Percentiles rank a stretch among this genome's conserved stretches.
Conservation (phyloP, 176 grass and related monocot genomes). For the Juncus inflexus region DNA sequence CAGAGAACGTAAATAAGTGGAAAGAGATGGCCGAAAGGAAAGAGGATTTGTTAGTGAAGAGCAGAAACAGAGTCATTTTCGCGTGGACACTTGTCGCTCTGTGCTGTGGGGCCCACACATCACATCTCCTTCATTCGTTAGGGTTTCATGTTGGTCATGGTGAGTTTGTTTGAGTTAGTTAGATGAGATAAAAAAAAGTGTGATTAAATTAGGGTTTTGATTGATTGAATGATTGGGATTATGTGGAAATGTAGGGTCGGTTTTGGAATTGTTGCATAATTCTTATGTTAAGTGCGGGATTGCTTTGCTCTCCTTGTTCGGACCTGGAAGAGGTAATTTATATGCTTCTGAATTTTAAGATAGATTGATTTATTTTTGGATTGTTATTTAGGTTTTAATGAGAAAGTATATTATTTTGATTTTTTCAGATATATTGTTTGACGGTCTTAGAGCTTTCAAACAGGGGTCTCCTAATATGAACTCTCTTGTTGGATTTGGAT, state of each 20-base stretch:
- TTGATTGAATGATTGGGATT: background rate
- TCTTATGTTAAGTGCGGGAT: slow-evolving; percentile 91
- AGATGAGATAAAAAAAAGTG: background rate
- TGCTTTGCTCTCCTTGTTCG: slow-evolving; percentile 61
- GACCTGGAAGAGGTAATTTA: slow-evolving; percentile 81
- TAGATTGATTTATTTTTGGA: background rate
- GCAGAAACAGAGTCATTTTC: slow-evolving; percentile 62
- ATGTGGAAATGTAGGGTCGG: slow-evolving; percentile 38
- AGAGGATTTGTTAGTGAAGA: slow-evolving; percentile 62
- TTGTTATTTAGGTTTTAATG: background rate
- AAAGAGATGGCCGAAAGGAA: slow-evolving; percentile 84
- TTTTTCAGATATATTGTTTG: slow-evolving; percentile 82
- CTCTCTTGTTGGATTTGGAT: slow-evolving; percentile 94
- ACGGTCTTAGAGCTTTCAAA: slow-evolving; percentile 81
- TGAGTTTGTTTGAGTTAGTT: slow-evolving; percentile 31
- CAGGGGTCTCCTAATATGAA: slow-evolving; percentile 98
- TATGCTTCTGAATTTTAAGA: background rate
- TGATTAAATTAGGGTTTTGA: background rate
- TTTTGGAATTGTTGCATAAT: slow-evolving; percentile 74
- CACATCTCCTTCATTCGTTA: slow-evolving; percentile 77
- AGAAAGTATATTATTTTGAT: slow-evolving; percentile 17
- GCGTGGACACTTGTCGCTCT: slow-evolving; percentile 98
- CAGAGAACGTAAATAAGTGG: slow-evolving; percentile 83
- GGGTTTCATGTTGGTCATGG: slow-evolving; percentile 84
- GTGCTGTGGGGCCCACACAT: slow-evolving; percentile 79